Evolutionary conservation across 768 basidiomycete species (phyloP).

Genomic region (Tylopilus balloui): DNA sequence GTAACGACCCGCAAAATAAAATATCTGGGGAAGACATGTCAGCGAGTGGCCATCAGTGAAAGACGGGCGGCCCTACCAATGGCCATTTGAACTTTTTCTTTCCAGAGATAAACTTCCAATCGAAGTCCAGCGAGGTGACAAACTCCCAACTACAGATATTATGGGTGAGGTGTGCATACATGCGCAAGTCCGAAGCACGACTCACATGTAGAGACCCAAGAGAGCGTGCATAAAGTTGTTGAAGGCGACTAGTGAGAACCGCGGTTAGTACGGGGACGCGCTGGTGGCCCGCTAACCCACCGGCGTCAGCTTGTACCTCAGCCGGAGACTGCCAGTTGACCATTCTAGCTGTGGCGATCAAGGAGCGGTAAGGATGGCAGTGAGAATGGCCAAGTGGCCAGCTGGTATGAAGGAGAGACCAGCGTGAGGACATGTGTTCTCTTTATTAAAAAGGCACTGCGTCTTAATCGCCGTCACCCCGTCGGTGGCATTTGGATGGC

Average conservation of each 20-base stretch:
- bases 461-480: constrained; percentile 5
- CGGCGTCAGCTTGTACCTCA: constrained; percentile 45
- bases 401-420: background rate
- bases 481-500: constrained; percentile 22
- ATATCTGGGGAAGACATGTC: constrained; percentile 37
- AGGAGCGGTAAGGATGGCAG: constrained; percentile 1
- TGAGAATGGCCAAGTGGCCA: background rate
- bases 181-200: constrained; percentile 6
- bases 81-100: constrained; percentile 63
- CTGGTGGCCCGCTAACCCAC: constrained; percentile 30
- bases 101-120: constrained; percentile 57
- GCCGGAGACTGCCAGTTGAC: constrained; percentile 52
- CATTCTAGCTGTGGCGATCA: constrained; percentile 33
- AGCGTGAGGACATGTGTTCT: constrained; percentile 1
- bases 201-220: constrained; percentile 57
- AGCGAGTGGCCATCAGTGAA: background rate
- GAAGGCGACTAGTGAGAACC: constrained; percentile 25
- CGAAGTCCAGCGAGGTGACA: constrained; percentile 56
- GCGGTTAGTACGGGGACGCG: constrained; percentile 6
- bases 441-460: constrained; percentile 5
- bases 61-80: constrained; percentile 39
- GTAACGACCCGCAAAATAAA: constrained; percentile 70
- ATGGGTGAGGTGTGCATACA: constrained; percentile 7
- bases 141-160: constrained; percentile 55
- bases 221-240: constrained; percentile 56